These are phyloP conservation scores for Punica granatum DNA, from an alignment of 345 rosid genomes.

Conservation along the genomic window DNA sequence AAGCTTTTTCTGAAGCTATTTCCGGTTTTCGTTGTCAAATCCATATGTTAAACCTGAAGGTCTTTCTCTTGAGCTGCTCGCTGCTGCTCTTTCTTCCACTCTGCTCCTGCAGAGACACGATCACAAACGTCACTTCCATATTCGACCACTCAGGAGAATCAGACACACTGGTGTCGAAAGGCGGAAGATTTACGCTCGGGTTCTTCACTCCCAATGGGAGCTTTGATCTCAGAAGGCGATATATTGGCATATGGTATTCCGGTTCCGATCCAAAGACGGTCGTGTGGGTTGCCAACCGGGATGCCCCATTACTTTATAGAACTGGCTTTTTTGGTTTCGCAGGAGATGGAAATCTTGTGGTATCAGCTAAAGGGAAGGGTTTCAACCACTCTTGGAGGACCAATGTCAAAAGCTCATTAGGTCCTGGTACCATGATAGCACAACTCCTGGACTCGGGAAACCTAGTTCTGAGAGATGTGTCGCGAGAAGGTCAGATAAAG, in stretches of 20 bases:
- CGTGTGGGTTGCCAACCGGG: constrained; percentile 44
- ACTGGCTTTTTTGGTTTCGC: constrained; percentile 11
- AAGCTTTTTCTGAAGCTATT: no score
- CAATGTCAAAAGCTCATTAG: neutral
- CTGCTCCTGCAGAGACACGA: constrained; percentile 9
- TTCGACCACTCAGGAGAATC: neutral
- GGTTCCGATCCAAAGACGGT: constrained; percentile 14
- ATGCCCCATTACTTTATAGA: constrained; percentile 17
- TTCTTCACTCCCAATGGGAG: constrained; percentile 27
- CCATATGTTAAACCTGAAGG: no score
- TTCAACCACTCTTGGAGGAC: constrained; percentile 16
- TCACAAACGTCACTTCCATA: neutral
- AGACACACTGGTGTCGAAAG: constrained; percentile 13
- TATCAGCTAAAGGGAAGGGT: constrained; percentile 12
- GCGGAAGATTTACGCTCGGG: constrained; percentile 11
- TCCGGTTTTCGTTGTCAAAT: no score
- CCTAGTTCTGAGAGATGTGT: constrained; percentile 13
- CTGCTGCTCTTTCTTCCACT: neutral
- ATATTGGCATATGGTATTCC: constrained; percentile 41
- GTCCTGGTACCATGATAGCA: constrained; percentile 6
- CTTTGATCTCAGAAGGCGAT: constrained; percentile 16
- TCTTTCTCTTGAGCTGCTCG: no score
- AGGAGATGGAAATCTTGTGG: constrained; percentile 25
- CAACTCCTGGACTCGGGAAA: constrained; percentile 38
- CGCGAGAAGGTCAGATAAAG: neutral